Conservation (phyloP, 441 rosid genomes). For the Melastoma candidum region DNA sequence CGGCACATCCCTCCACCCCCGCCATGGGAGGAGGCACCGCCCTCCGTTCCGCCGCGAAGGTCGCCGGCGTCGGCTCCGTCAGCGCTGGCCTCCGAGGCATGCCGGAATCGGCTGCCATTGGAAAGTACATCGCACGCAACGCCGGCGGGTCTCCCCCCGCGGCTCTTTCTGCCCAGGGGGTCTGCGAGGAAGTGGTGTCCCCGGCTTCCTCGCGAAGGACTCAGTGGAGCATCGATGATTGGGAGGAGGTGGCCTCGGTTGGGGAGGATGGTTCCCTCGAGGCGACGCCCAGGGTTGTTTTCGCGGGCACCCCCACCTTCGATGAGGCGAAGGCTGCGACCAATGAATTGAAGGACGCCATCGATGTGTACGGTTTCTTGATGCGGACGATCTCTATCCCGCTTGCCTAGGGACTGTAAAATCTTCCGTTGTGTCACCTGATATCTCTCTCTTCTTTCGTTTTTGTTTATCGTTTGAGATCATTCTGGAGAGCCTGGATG, state of each 20-base stretch:
- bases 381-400: no score
- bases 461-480: no score
- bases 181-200: conserved; percentile 15
- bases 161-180: conserved; percentile 23
- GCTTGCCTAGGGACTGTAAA: no score
- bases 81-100: conserved; percentile 31
- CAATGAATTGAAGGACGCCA: conserved; percentile 46
- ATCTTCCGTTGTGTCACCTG: no score
- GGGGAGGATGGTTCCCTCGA: conserved; percentile 22
- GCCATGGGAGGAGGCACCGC: conserved; percentile 65
- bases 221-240: conserved; percentile 42
- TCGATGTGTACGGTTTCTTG: conserved; percentile 30
- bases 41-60: conserved; percentile 34
- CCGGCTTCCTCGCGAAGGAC: conserved; percentile 19
- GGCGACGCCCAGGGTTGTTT: conserved; percentile 53
- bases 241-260: conserved; percentile 48
- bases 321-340: conserved; percentile 70
- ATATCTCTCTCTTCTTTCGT: no score
- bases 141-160: conserved; percentile 20
- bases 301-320: conserved; percentile 42
- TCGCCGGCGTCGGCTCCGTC: conserved; percentile 39
- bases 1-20: not conserved
- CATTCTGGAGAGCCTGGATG: no score
- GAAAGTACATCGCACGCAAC: conserved; percentile 21
- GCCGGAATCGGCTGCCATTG: conserved; percentile 19